These are phyloP conservation scores for Massarina eburnea DNA, from an alignment of 2,329 filamentous ascomycete genomes.

Conservation along the genomic window DNA sequence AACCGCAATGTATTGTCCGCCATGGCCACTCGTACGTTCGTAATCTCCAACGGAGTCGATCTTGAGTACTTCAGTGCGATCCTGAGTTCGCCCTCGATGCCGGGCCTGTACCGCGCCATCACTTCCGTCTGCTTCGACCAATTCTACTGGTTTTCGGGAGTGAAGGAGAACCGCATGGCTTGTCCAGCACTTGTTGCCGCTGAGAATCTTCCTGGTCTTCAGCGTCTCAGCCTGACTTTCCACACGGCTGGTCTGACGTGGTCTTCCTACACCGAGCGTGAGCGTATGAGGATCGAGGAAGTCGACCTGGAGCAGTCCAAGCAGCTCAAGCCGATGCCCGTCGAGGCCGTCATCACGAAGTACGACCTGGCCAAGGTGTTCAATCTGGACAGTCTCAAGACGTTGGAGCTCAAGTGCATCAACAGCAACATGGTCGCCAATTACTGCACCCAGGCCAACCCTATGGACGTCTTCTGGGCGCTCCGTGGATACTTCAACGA, in stretches of 20 bases:
- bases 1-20: slow-evolving; percentile 8
- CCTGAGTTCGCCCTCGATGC: slow-evolving; percentile 4
- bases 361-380: slow-evolving; percentile 72
- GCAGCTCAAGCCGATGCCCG: slow-evolving; percentile 76
- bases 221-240: slow-evolving; percentile 74
- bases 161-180: slow-evolving; percentile 80
- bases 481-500: not conserved
- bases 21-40: slow-evolving; percentile 14
- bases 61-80: slow-evolving; percentile 11
- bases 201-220: slow-evolving; percentile 78
- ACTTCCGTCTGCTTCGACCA: slow-evolving; percentile 48
- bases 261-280: slow-evolving; percentile 62
- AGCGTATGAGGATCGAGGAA: slow-evolving; percentile 69
- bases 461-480: not conserved
- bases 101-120: slow-evolving; percentile 11
- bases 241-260: slow-evolving; percentile 77
- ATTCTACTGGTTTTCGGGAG: slow-evolving; percentile 56
- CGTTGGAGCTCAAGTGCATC: slow-evolving; percentile 79
- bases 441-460: slow-evolving; percentile 47
- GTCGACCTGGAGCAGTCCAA: slow-evolving; percentile 74
- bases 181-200: slow-evolving; percentile 91
- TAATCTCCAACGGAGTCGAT: slow-evolving; percentile 14
- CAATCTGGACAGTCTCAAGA: slow-evolving; percentile 68
- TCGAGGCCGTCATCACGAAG: slow-evolving; percentile 76
- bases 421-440: slow-evolving; percentile 61